Evolutionary conservation across 495 filamentous ascomycete species (phyloP).

Genomic region (Trichoderma virens): DNA sequence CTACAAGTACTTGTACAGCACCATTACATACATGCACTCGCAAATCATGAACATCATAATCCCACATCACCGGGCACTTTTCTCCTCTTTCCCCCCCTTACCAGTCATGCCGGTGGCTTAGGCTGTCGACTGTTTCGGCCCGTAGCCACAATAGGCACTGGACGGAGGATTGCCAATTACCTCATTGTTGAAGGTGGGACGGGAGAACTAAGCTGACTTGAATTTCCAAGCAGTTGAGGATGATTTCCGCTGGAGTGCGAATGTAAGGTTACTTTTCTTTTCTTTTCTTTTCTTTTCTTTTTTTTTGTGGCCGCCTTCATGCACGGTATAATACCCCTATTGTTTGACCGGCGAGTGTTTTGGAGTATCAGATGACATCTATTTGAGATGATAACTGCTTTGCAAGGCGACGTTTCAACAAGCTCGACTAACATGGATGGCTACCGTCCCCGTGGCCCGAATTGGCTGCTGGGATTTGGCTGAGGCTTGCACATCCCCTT

Average conservation of each 20-base stretch:
- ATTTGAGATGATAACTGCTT: not conserved
- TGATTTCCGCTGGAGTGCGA: not conserved
- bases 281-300: too few relatives aligned
- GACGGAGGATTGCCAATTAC: not conserved
- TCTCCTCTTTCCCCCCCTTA: too few relatives aligned
- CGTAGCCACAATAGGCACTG: not conserved
- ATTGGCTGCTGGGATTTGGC: not conserved
- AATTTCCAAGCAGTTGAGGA: not conserved
- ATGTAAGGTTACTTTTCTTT: too few relatives aligned
- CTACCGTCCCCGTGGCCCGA: not conserved
- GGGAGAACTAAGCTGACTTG: not conserved
- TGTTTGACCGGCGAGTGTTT: not conserved
- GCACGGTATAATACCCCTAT: not conserved
- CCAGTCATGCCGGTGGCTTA: not conserved
- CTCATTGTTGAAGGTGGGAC: not conserved
- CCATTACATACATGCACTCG: too few relatives aligned
- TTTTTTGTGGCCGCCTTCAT: not conserved
- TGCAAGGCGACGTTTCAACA: not conserved
- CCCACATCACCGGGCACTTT: too few relatives aligned
- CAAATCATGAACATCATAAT: too few relatives aligned
- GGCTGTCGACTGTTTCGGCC: not conserved
- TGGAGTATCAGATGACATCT: not conserved
- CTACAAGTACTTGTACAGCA: too few relatives aligned
- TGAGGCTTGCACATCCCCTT: not conserved
- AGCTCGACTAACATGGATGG: not conserved